Conservation (phyloP, 1,284 basidiomycete genomes). For the Ustilago vetiveriae region DNA sequence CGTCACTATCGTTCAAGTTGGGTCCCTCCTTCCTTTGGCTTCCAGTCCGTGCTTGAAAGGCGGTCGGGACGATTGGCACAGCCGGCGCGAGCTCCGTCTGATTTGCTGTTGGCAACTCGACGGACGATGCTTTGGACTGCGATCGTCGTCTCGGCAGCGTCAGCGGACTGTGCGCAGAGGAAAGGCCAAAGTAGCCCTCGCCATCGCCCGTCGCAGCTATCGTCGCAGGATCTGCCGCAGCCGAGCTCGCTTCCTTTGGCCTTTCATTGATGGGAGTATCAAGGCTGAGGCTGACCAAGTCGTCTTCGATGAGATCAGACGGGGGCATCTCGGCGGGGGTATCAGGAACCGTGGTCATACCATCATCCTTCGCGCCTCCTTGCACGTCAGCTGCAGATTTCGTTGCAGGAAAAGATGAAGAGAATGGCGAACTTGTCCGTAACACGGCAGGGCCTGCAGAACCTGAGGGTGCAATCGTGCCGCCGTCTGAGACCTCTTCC, state of each 20-base stretch:
- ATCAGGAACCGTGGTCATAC: too few relatives aligned
- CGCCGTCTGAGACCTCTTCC: constrained; percentile 53
- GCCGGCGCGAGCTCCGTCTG: background rate
- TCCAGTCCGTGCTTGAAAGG: background rate
- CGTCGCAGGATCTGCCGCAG: background rate
- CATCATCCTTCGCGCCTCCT: background rate
- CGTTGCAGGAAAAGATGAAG: background rate
- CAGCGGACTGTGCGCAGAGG: constrained; percentile 15
- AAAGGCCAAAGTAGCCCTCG: constrained; percentile 12
- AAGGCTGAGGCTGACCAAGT: constrained; percentile 17
- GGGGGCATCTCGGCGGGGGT: constrained; percentile 4
- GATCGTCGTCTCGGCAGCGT: constrained; percentile 12
- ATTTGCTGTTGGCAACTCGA: background rate
- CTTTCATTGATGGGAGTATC: constrained; percentile 12
- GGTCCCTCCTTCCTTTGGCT: background rate
- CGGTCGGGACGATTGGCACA: background rate
- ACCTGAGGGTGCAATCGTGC: constrained; percentile 31
- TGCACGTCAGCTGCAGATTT: background rate
- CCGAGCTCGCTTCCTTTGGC: background rate
- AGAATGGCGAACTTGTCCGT: constrained; percentile 13
- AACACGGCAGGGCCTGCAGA: constrained; percentile 7
- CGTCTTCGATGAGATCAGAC: constrained; percentile 9
- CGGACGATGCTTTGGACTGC: constrained; percentile 12
- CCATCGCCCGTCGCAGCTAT: background rate
- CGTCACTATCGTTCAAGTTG: constrained; percentile 13